Evolutionary conservation across 352 stramenopile genomes (phyloP), one percentile per base, ranked within the genome.

Genomic region (Globisporangium parvum): DNA sequence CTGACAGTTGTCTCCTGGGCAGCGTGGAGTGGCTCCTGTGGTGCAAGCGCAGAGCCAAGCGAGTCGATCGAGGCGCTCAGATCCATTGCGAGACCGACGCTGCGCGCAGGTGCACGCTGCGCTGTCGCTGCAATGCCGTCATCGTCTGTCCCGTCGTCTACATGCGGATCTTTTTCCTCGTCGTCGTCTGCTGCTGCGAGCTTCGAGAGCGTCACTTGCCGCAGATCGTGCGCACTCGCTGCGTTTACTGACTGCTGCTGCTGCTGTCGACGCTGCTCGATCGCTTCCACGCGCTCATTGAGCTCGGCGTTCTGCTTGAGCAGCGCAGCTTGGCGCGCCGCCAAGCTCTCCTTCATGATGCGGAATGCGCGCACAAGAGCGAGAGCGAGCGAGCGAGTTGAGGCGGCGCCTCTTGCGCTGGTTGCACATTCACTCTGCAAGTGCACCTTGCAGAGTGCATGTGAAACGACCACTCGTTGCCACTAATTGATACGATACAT

Each of bases 271-370:
- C 72, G 74, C 40, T 83, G 72, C 48, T 89, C 76, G 45, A 87
- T 86, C 14, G 76, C 76, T 53, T 83, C 76, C 1, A 89, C 78
- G 31, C 77, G 68, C 46, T 86, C 70, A 39, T 89, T 77, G 6
- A 89, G 54, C 55, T 82, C 74, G 1, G 76, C 72, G 31, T 89
- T 89, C 47, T 87, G 71, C 51, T 67, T 73, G 52, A 76, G 65
- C 57, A 89, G 59, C 41, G 76, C 76, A 9, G 77, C 78, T 48
- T 87, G 78, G 0, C 78, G 66, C 50, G 59, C 78, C 0, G 70
- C 74, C 21, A 89, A 62, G 37, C 68, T 86, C 63, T 85, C 70
- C 44, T 86, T 85, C 78, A 89, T 87, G 18, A 24, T 6, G 21
- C 18, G 6, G 26, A 18, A 42, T 41, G 18, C 23, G 37, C 15